phyloP scores from a whole-genome alignment of 345 rosid species.

The Salix exigua region DNA sequence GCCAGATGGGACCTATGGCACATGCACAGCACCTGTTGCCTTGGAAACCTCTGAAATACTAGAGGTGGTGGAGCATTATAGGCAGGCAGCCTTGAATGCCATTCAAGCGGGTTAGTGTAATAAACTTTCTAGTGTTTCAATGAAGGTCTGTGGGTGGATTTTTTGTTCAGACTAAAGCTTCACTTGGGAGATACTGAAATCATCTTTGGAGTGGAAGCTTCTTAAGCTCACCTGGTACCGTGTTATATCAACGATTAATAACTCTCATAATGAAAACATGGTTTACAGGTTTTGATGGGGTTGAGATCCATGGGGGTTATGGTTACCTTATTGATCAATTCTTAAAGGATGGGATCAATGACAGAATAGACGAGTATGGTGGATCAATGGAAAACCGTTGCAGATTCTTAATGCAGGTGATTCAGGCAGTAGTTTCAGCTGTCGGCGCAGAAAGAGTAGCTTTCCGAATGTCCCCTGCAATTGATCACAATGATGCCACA shows the following conservation, averaged over 20 bases:
- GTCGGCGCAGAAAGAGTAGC: constrained; percentile 58
- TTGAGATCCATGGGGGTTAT: constrained; percentile 86
- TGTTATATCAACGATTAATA: neutral
- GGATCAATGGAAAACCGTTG: constrained; percentile 65
- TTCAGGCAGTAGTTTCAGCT: constrained; percentile 50
- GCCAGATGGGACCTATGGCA: constrained; percentile 53
- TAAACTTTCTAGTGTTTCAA: too few relatives aligned
- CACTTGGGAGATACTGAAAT: too few relatives aligned
- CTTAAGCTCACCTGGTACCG: neutral
- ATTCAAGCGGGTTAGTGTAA: constrained; percentile 59
- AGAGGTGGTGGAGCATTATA: constrained; percentile 49
- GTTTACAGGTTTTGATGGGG: constrained; percentile 67
- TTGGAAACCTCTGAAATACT: constrained; percentile 48
- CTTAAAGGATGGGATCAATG: constrained; percentile 74
- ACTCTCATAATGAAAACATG: neutral
- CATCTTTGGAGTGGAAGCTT: too few relatives aligned
- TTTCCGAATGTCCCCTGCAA: constrained; percentile 78
- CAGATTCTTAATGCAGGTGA: constrained; percentile 56
- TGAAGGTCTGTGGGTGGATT: too few relatives aligned
- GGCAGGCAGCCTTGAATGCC: constrained; percentile 60
- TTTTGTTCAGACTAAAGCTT: too few relatives aligned
- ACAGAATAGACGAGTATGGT: constrained; percentile 73
- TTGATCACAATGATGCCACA: constrained; percentile 68
- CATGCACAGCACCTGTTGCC: constrained; percentile 46
- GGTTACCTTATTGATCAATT: constrained; percentile 89